Conservation (phyloP, 1,284 basidiomycete species). For the Cryptococcus sp. region DNA sequence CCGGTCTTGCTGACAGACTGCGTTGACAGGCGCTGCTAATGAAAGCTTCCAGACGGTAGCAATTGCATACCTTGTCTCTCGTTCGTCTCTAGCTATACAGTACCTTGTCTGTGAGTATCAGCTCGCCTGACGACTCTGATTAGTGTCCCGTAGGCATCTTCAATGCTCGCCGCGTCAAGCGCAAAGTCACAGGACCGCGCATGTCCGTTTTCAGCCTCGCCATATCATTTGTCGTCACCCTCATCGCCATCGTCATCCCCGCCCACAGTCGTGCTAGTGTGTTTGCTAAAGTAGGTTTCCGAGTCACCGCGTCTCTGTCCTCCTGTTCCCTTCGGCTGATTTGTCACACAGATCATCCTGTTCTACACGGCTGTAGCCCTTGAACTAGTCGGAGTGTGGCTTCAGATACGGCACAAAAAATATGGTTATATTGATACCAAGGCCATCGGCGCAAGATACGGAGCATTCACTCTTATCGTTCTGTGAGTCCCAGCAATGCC, state of each 20-base stretch:
- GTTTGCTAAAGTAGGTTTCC: conserved; percentile 23
- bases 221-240: conserved; percentile 19
- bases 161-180: conserved; percentile 6
- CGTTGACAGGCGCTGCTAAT: conserved; percentile 10
- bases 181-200: conserved; percentile 2
- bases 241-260: conserved; percentile 21
- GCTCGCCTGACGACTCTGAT: too few relatives aligned
- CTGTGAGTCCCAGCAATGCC: conserved; percentile 19
- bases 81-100: conserved; percentile 26
- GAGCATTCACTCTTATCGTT: conserved; percentile 38
- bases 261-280: conserved; percentile 7
- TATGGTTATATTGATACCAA: neutral
- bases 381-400: conserved; percentile 18
- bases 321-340: conserved; percentile 1
- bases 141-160: conserved; percentile 2
- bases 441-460: conserved; percentile 25
- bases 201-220: conserved; percentile 6
- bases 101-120: conserved; percentile 25
- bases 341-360: conserved; percentile 21
- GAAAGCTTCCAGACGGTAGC: conserved; percentile 31
- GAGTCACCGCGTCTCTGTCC: neutral
- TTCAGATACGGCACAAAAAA: neutral
- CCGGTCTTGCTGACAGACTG: too few relatives aligned
- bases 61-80: conserved; percentile 19
- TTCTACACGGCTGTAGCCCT: conserved; percentile 29